phyloP scores from a whole-genome alignment of 2,329 filamentous ascomycete species.

The Neopestalotiopsis rosae region DNA sequence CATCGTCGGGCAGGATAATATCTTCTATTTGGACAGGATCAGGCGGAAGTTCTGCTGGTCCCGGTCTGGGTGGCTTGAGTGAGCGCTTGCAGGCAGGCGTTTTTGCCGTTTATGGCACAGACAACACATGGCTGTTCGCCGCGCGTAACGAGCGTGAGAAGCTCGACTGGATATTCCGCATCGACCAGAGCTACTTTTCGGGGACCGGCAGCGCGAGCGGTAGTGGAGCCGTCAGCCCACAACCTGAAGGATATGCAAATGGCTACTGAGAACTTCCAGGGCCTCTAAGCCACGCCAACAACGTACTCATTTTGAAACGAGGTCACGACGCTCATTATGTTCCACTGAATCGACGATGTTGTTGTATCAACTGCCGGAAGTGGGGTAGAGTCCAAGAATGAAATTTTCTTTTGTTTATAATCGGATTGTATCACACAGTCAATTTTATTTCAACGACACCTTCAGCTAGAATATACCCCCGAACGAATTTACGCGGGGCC shows the following conservation, averaged over 20 bases:
- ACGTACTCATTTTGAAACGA: slow-evolving; percentile 2
- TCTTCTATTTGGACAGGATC: slow-evolving; percentile 61
- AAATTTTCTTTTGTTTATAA: slow-evolving; percentile 16
- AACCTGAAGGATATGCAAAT: slow-evolving; percentile 30
- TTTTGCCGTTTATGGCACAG: slow-evolving; percentile 92
- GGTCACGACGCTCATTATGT: slow-evolving; percentile 10
- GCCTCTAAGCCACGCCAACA: background rate
- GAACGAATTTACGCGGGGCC: background rate
- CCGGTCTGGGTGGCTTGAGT: slow-evolving; percentile 58
- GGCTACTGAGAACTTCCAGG: slow-evolving; percentile 19
- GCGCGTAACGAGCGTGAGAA: slow-evolving; percentile 89
- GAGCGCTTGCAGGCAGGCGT: slow-evolving; percentile 72
- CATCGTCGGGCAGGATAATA: slow-evolving; percentile 56
- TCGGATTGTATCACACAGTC: slow-evolving; percentile 10
- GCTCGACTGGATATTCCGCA: slow-evolving; percentile 94
- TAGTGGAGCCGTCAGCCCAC: slow-evolving; percentile 46
- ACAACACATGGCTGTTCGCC: slow-evolving; percentile 95
- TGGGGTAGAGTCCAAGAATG: background rate
- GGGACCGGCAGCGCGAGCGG: slow-evolving; percentile 47
- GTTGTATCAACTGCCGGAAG: background rate
- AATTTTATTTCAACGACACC: background rate
- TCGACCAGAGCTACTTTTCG: slow-evolving; percentile 78
- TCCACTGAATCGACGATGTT: background rate
- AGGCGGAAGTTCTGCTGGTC: slow-evolving; percentile 40
- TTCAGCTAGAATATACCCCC: slow-evolving; percentile 20